Evolutionary conservation across 2,329 filamentous ascomycete species (phyloP), one percentile per base, ranked within the genome.

Genomic region (Pestalotiopsis sp.): DNA sequence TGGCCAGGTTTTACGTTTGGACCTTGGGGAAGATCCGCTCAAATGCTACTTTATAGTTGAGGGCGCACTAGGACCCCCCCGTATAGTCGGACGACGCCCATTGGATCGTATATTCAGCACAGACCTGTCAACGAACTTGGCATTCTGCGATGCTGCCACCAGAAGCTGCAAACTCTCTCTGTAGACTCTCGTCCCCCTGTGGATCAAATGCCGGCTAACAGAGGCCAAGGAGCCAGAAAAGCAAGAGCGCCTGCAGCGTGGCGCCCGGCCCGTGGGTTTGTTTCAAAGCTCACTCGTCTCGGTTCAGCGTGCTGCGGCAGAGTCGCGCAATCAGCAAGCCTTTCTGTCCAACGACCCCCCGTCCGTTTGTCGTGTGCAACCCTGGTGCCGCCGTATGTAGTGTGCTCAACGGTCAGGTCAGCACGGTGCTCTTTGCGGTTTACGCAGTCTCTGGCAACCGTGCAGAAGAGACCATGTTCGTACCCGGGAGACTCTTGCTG

Each of bases 221-320:
- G 58, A 61, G 17, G 44, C 26, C 56, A 13, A 61, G 58, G 30
- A 26, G 17, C 38, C 38, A 26, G 22, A 22, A 58, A 58, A 26
- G 30, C 30, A 26, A 58, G 38, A 61, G 13, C 58, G n/a, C 30
- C 35, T 26, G 30, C n/a, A 61, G 26, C 24, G 26, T 26, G 58
- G 58, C n/a, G 30, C 40, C n/a, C 58, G 24, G 30, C n/a, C 24
- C 30, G 58, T 61, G 58, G 58, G 26, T 39, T 35, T 61, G 58
- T 61, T 61, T 61, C 58, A 61, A n/a, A 61, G 58, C 58, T 61
- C 58, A 20, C 30, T 61, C 30, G 30, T 61, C 26, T 61, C 58
- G 26, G 58, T 39, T 61, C 14, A 61, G 30, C 2, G 35, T 40
- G 30, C 58, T 61, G 24, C 58, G 30, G 35, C 44, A 20, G 30